These are phyloP conservation scores for Trametes sanguinea DNA, from an alignment of 768 basidiomycete species.

Conservation along the genomic window DNA sequence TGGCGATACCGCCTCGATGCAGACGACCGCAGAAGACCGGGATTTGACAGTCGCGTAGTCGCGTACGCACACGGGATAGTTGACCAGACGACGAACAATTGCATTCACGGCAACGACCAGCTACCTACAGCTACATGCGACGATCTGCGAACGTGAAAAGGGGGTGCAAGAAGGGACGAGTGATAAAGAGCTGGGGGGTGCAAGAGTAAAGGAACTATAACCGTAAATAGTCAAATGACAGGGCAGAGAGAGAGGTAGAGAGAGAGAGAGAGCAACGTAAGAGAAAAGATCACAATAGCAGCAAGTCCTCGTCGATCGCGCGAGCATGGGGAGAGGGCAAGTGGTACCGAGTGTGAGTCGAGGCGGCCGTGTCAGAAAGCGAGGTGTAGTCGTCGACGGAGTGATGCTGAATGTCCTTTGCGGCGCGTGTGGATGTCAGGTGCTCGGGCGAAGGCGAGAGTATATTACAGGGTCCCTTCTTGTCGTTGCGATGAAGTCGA, in stretches of 20 bases:
- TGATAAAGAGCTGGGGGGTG: slow-evolving; percentile 1
- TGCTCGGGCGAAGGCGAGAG: slow-evolving; percentile 9
- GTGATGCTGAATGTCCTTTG: not conserved
- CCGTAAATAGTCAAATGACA: slow-evolving; percentile 12
- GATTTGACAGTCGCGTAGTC: no score
- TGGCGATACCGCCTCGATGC: no score
- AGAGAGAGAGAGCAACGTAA: no score
- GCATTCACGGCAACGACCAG: slow-evolving; percentile 12
- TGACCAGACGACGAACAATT: slow-evolving; percentile 5
- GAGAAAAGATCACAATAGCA: slow-evolving; percentile 8
- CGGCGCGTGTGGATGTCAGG: not conserved
- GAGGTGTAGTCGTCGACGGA: not conserved
- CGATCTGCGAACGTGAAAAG: slow-evolving; percentile 2
- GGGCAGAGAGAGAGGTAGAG: not conserved
- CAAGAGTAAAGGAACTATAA: slow-evolving; percentile 16
- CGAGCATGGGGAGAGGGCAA: not conserved
- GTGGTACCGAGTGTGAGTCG: not conserved
- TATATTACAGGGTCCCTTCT: slow-evolving; percentile 25
- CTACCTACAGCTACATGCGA: slow-evolving; percentile 16
- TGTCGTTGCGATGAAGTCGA: slow-evolving; percentile 20
- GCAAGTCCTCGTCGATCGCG: slow-evolving; percentile 16
- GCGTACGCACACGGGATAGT: not conserved
- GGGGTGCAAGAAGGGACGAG: slow-evolving; percentile 1
- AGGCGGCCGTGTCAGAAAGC: not conserved
- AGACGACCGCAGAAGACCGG: no score